Conservation (phyloP, 257 asterid genomes). For the Nicotiana knightiana region DNA sequence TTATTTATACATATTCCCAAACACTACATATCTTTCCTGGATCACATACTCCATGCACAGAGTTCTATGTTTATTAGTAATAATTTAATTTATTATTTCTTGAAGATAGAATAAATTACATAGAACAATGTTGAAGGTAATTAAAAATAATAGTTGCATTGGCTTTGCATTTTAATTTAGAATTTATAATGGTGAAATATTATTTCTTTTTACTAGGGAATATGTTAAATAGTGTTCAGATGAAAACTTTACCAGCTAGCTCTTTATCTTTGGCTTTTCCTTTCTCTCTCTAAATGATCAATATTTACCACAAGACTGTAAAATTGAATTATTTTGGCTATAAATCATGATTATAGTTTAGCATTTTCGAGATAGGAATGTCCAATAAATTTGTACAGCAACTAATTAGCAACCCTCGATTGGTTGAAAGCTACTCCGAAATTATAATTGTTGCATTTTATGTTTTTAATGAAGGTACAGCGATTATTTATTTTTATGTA, state of each 20-base stretch:
- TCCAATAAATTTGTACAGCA: background rate
- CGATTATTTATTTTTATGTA: background rate
- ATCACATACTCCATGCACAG: background rate
- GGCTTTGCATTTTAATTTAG: background rate
- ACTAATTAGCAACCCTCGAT: too few relatives aligned
- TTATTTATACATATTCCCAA: background rate
- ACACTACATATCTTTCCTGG: background rate
- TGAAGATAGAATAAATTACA: background rate
- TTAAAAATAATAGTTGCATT: background rate
- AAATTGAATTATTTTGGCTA: too few relatives aligned
- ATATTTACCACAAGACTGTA: background rate
- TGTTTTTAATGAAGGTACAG: too few relatives aligned
- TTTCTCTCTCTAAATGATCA: too few relatives aligned
- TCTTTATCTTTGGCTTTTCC: too few relatives aligned
- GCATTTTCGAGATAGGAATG: background rate
- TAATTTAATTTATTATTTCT: background rate
- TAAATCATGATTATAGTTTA: background rate
- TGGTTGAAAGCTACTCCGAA: too few relatives aligned
- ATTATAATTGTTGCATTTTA: too few relatives aligned
- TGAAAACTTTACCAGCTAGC: background rate
- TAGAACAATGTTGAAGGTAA: background rate
- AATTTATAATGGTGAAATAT: background rate
- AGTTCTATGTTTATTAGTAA: background rate
- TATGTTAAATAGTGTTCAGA: background rate
- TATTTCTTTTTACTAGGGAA: background rate